phyloP scores from a whole-genome alignment of 2,329 filamentous ascomycete genomes.

The Ceratocystis papillata region DNA sequence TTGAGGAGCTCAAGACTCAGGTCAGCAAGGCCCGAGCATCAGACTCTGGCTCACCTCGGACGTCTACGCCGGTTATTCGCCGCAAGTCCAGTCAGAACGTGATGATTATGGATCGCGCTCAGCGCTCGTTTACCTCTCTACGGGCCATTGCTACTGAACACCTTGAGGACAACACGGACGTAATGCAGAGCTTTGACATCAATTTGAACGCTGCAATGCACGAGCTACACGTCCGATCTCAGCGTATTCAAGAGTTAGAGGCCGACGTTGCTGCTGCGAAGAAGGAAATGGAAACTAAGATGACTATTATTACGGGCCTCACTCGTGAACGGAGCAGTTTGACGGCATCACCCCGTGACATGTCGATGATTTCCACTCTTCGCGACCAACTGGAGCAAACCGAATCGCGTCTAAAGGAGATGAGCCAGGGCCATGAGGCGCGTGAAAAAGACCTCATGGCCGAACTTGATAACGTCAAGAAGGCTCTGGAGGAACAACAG shows the following conservation, averaged over 20 bases:
- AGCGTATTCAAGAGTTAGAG: conserved; percentile 83
- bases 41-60: conserved; percentile 50
- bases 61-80: conserved; percentile 68
- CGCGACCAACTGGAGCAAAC: conserved; percentile 80
- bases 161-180: conserved; percentile 69
- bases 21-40: conserved; percentile 62
- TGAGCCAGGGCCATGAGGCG: conserved; percentile 60
- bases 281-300: conserved; percentile 96
- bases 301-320: conserved; percentile 86
- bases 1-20: conserved; percentile 84
- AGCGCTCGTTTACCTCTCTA: conserved; percentile 79
- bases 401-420: conserved; percentile 63
- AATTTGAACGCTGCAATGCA: conserved; percentile 88
- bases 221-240: conserved; percentile 74
- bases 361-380: conserved; percentile 77
- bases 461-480: conserved; percentile 49
- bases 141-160: conserved; percentile 80
- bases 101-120: conserved; percentile 77
- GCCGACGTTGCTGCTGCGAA: conserved; percentile 69
- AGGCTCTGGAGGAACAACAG: conserved; percentile 23
- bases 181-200: conserved; percentile 83
- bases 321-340: conserved; percentile 87
- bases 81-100: conserved; percentile 88
- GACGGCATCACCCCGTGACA: conserved; percentile 74
- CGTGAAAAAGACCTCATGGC: conserved; percentile 64